Percentiles rank a stretch among this genome's conserved stretches.
Conservation (phyloP, 1,284 basidiomycete genomes). For the Quambalaria eucalypti region DNA sequence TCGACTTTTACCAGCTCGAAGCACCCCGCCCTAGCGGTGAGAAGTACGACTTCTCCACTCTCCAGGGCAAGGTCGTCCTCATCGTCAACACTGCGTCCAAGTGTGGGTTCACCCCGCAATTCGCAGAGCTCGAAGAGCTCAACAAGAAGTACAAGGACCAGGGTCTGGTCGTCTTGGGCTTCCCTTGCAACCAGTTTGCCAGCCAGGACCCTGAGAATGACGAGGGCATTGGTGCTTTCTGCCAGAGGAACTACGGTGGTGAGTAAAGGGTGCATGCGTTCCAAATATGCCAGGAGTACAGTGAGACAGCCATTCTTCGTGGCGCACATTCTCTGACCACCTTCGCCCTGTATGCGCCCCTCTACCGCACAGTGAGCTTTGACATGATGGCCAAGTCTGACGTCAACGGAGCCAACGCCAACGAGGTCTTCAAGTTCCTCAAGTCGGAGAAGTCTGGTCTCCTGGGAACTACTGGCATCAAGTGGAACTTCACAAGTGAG, state of each 20-base stretch:
- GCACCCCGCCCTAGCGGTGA: slow-evolving; percentile 34
- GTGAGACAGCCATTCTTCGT: background rate
- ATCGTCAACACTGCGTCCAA: slow-evolving; percentile 55
- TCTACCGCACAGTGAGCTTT: slow-evolving; percentile 12
- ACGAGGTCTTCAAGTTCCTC: slow-evolving; percentile 75
- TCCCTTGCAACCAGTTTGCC: slow-evolving; percentile 79
- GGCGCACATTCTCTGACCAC: no score
- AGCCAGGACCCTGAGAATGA: slow-evolving; percentile 41
- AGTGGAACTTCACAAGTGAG: slow-evolving; percentile 51
- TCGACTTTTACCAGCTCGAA: slow-evolving; percentile 42
- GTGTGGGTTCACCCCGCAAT: slow-evolving; percentile 66
- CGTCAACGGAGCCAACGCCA: slow-evolving; percentile 70
- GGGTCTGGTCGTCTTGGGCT: slow-evolving; percentile 70
- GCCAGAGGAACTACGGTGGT: slow-evolving; percentile 42
- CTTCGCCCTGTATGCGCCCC: background rate
- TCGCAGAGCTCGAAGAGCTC: slow-evolving; percentile 72
- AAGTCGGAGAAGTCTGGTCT: slow-evolving; percentile 68
- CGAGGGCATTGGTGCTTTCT: slow-evolving; percentile 36
- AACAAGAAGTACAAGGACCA: slow-evolving; percentile 74
- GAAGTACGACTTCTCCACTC: slow-evolving; percentile 34
- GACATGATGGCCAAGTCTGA: slow-evolving; percentile 53
- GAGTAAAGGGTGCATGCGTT: background rate
- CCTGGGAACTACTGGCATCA: slow-evolving; percentile 65
- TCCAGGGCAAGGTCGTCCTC: slow-evolving; percentile 53
- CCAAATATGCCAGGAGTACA: background rate